These are phyloP conservation scores for Wickerhamomyces strasburgensis DNA, from an alignment of 805 yeast genomes.

Conservation along the genomic window DNA sequence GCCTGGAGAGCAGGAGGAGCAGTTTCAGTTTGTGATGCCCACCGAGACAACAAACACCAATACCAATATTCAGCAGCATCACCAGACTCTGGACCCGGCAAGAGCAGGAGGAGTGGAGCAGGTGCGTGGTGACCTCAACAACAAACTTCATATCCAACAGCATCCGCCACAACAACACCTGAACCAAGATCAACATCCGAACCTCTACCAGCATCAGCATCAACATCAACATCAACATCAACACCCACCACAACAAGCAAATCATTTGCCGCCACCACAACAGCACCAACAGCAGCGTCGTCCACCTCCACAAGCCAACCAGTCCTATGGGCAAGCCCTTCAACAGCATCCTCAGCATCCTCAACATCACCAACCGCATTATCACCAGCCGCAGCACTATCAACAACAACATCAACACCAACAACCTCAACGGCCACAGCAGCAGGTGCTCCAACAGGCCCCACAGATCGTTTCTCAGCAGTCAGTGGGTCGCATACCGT, in stretches of 20 bases:
- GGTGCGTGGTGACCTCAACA: not conserved
- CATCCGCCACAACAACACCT: conserved; percentile 2
- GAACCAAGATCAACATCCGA: conserved; percentile 6
- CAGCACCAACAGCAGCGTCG: conserved; percentile 9
- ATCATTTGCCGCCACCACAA: conserved; percentile 8
- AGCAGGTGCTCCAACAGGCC: conserved; percentile 1
- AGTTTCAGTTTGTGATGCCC: not conserved
- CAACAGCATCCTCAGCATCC: conserved; percentile 15
- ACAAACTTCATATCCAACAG: not conserved
- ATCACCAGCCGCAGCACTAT: conserved; percentile 16
- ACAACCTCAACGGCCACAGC: conserved; percentile 1
- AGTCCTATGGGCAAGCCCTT: conserved; percentile 14
- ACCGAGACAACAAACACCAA: too few relatives aligned
- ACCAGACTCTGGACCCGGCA: conserved; percentile 6
- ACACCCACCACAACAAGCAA: conserved; percentile 3
- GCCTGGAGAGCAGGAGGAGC: conserved; percentile 7
- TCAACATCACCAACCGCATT: conserved; percentile 14
- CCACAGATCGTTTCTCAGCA: not conserved
- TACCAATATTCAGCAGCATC: too few relatives aligned
- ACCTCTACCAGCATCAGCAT: conserved; percentile 13
- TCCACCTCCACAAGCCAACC: conserved; percentile 8
- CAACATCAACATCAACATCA: conserved; percentile 19
- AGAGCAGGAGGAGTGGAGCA: conserved; percentile 1
- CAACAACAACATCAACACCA: conserved; percentile 4
- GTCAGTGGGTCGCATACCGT: not conserved